Evolutionary conservation across 495 filamentous ascomycete species (phyloP), one percentile per base, ranked within the genome.

Genomic region (Clohesyomyces aquaticus): DNA sequence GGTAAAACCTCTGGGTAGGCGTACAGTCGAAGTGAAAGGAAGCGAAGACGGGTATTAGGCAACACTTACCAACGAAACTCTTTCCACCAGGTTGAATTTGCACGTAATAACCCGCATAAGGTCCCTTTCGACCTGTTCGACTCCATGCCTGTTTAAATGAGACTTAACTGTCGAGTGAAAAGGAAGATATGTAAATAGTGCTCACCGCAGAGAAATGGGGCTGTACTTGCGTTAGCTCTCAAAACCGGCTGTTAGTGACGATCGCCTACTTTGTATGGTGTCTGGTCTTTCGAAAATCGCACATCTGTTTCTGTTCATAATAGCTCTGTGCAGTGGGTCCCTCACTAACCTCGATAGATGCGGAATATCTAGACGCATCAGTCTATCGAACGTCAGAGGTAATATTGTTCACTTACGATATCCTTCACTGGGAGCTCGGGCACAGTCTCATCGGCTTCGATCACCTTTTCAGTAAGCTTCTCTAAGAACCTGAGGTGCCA

Each of bases 381-480:
- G 21, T 41, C 2, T 41, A 6, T 49, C 10, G 26, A 38, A 9
- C 46, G 22, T 32, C 10, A 26, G 26, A 4, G 19, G 11, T 3
- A 16, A 9, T 16, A 21, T 21, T 18, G 11, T 42, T 1, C 23
- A 75, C 82, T 66, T 69, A 87, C 84, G 67, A 96, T 77, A 72
- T 96, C 91, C 69, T 92, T 91, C 26, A 84, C 77, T 6, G 91
- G 91, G 25, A 95, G 77, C 64, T 93, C 90, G 0, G 91, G 91
- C 60, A 96, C 83, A 8, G 90, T 95, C 19, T 85, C 79, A 71
- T 96, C 91, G 28, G 78, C 77, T 50, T 86, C 85, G 19, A 81
- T 78, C 61, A 96, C 83, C 71, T 87, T 87, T 57, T 86, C 77
- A 6, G 88, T 88, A 22, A 94, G 73, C 41, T 78, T 77, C 58